Evolutionary conservation across 345 rosid genomes (phyloP).

Genomic region (Ceriops zippeliana): DNA sequence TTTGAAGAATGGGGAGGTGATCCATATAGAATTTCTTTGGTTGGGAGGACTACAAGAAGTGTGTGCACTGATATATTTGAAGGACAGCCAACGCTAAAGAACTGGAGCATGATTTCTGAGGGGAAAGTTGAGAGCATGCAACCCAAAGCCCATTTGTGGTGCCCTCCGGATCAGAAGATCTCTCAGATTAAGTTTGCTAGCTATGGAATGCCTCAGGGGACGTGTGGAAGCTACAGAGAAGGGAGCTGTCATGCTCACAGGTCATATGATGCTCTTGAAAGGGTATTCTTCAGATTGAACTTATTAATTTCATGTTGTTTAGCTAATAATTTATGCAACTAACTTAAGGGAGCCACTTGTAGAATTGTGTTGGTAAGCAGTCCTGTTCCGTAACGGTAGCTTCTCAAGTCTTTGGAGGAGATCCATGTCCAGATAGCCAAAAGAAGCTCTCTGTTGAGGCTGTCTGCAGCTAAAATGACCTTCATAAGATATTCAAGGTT

Average conservation of each 20-base stretch:
- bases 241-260: conserved; percentile 25
- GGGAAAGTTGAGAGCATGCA: conserved; percentile 15
- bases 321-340: background rate
- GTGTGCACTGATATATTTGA: conserved; percentile 28
- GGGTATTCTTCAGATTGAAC: conserved; percentile 3
- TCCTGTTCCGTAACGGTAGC: conserved; percentile 25
- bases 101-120: conserved; percentile 14
- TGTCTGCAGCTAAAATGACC: conserved; percentile 20
- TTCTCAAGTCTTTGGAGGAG: conserved; percentile 27
- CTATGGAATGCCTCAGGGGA: conserved; percentile 24
- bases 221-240: conserved; percentile 17
- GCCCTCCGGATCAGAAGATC: conserved; percentile 22
- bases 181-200: conserved; percentile 23
- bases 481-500: conserved; percentile 6
- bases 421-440: conserved; percentile 20
- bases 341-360: background rate
- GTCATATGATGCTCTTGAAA: conserved; percentile 24
- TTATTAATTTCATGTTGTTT: too few relatives aligned
- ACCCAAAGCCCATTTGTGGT: conserved; percentile 27
- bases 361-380: conserved; percentile 28
- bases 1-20: conserved; percentile 47
- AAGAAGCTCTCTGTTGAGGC: conserved; percentile 32
- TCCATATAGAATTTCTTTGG: conserved; percentile 29
- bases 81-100: conserved; percentile 22
- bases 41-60: conserved; percentile 31